Percentiles rank a stretch among this genome's conserved stretches.
Conservation (phyloP, 2,329 filamentous ascomycete genomes). For the Talaromyces sp. region DNA sequence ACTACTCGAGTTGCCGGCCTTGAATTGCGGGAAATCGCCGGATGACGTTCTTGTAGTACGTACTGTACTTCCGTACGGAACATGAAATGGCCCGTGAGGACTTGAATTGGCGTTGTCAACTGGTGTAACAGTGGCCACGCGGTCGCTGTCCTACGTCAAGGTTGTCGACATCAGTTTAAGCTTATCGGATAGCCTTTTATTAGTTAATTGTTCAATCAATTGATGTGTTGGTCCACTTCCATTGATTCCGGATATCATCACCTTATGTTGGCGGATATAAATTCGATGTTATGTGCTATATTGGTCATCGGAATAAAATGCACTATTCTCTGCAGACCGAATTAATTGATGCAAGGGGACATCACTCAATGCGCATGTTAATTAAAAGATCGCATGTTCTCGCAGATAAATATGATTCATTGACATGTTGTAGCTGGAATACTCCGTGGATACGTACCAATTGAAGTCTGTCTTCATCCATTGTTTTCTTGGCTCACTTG, state of each 20-base stretch:
- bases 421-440: too few relatives aligned
- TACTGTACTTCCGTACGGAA: too few relatives aligned
- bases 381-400: neutral
- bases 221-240: neutral
- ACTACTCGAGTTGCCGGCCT: neutral
- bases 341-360: neutral
- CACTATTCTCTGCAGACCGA: neutral
- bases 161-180: neutral
- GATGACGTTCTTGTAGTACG: neutral
- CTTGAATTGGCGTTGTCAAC: neutral
- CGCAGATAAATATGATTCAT: neutral
- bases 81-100: neutral
- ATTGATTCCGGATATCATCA: too few relatives aligned
- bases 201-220: neutral
- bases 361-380: neutral
- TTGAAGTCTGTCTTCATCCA: neutral
- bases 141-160: neutral
- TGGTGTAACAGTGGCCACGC: neutral
- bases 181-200: neutral
- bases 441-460: too few relatives aligned
- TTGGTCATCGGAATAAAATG: neutral
- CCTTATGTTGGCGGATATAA: neutral
- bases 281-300: neutral
- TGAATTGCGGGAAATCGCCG: neutral
- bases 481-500: too few relatives aligned